Evolutionary conservation across 805 yeast genomes (phyloP).

Genomic region (Cyberlindnera misumaiensis): DNA sequence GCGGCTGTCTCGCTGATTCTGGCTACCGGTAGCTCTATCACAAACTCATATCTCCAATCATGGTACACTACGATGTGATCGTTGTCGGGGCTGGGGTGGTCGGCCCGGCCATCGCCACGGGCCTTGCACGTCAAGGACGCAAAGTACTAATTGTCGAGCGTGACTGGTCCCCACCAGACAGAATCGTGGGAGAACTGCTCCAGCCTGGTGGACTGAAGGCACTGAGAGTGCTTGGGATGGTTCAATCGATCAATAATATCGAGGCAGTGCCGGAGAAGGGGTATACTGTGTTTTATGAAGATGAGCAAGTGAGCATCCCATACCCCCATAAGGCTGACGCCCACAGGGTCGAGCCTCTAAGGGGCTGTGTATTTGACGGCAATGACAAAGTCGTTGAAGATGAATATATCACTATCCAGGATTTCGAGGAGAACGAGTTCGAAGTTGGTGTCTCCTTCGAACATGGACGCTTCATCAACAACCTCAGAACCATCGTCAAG

Average conservation of each 20-base stretch:
- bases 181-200: slow-evolving; percentile 94
- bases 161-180: slow-evolving; percentile 87
- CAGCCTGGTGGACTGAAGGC: slow-evolving; percentile 97
- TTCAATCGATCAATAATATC: slow-evolving; percentile 61
- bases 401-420: slow-evolving; percentile 38
- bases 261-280: slow-evolving; percentile 77
- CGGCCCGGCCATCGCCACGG: slow-evolving; percentile 90
- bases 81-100: slow-evolving; percentile 98
- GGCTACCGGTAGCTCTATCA: neutral
- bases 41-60: neutral
- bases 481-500: slow-evolving; percentile 65
- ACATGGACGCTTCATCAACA: slow-evolving; percentile 81
- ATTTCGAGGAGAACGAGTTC: slow-evolving; percentile 53
- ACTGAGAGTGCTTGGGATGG: slow-evolving; percentile 75
- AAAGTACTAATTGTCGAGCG: slow-evolving; percentile 71
- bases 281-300: slow-evolving; percentile 67
- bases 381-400: slow-evolving; percentile 49
- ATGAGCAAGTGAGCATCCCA: slow-evolving; percentile 49
- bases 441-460: slow-evolving; percentile 81
- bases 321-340: slow-evolving; percentile 62
- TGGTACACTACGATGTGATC: slow-evolving; percentile 59
- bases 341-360: slow-evolving; percentile 41
- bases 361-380: slow-evolving; percentile 48
- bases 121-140: slow-evolving; percentile 85
- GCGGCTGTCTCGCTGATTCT: no score